Conservation (phyloP, 1,284 basidiomycete genomes). For the Inonotus hispidus region DNA sequence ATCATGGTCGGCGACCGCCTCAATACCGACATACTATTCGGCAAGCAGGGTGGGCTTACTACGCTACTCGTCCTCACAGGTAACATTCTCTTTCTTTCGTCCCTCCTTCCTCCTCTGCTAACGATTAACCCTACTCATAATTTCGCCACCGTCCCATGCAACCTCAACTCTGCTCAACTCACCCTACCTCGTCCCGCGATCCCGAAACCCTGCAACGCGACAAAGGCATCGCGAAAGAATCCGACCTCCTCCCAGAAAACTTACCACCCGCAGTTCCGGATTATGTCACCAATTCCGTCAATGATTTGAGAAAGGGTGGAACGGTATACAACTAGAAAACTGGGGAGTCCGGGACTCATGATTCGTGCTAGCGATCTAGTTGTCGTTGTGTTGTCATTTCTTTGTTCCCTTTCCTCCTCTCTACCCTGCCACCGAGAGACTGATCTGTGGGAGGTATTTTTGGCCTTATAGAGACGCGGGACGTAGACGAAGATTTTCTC, state of each 20-base stretch:
- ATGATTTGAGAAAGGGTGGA: slow-evolving; percentile 49
- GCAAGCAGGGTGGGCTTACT: slow-evolving; percentile 76
- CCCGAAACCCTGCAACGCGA: too few relatives aligned
- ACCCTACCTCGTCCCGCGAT: too few relatives aligned
- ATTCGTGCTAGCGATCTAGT: not conserved
- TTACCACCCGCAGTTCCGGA: slow-evolving; percentile 71
- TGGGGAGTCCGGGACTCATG: not conserved
- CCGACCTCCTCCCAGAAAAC: slow-evolving; percentile 67
- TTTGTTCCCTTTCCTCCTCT: too few relatives aligned
- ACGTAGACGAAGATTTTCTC: too few relatives aligned
- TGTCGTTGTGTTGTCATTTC: too few relatives aligned
- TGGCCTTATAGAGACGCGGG: too few relatives aligned
- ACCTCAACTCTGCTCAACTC: slow-evolving; percentile 1
- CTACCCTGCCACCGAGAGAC: too few relatives aligned
- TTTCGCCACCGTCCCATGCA: not conserved
- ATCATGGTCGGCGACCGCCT: slow-evolving; percentile 96
- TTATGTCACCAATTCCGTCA: slow-evolving; percentile 75
- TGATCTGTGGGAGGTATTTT: too few relatives aligned
- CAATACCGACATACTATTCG: slow-evolving; percentile 93
- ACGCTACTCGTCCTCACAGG: slow-evolving; percentile 95
- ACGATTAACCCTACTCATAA: not conserved
- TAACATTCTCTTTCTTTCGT: slow-evolving; percentile 23
- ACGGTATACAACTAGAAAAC: slow-evolving; percentile 6
- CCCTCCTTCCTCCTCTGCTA: not conserved
- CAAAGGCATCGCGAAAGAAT: slow-evolving; percentile 69